Conservation (phyloP, 2,329 filamentous ascomycete genomes). For the Penicillium sp. region DNA sequence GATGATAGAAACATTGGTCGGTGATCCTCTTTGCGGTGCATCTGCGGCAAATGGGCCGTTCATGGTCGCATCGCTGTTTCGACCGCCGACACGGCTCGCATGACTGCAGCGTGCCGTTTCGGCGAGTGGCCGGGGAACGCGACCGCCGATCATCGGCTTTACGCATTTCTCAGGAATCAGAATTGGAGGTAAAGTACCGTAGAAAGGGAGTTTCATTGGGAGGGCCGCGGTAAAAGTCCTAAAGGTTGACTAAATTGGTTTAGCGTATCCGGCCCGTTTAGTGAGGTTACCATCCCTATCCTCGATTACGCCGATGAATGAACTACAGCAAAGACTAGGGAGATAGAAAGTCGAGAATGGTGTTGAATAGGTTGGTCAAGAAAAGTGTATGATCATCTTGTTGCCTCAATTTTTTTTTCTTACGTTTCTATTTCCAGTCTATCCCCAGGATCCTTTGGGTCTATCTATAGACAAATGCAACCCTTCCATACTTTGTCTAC, state of each 20-base stretch:
- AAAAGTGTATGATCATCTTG: background rate
- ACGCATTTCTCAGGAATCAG: conserved; percentile 22
- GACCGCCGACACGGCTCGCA: conserved; percentile 48
- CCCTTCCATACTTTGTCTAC: background rate
- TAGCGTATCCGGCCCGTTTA: conserved; percentile 2
- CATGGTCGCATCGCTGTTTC: conserved; percentile 47
- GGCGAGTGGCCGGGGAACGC: conserved; percentile 39
- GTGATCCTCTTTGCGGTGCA: conserved; percentile 40
- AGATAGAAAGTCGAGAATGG: background rate
- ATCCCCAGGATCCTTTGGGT: background rate
- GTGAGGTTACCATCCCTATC: background rate
- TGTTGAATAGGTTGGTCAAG: background rate
- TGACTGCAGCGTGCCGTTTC: conserved; percentile 46
- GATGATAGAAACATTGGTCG: conserved; percentile 46
- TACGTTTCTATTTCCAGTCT: background rate
- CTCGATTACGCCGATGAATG: background rate
- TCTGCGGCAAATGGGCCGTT: conserved; percentile 41
- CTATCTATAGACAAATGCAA: background rate
- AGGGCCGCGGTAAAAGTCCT: conserved; percentile 3
- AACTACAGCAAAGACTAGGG: background rate
- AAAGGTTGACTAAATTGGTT: conserved; percentile 1
- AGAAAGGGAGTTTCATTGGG: background rate
- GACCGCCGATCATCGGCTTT: conserved; percentile 28
- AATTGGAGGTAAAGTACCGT: background rate
- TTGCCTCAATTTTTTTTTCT: background rate